Percentiles rank a stretch among this genome's conserved stretches.
Evolutionary conservation across 768 basidiomycete species (phyloP).

Genomic region (Lactarius deliciosus): DNA sequence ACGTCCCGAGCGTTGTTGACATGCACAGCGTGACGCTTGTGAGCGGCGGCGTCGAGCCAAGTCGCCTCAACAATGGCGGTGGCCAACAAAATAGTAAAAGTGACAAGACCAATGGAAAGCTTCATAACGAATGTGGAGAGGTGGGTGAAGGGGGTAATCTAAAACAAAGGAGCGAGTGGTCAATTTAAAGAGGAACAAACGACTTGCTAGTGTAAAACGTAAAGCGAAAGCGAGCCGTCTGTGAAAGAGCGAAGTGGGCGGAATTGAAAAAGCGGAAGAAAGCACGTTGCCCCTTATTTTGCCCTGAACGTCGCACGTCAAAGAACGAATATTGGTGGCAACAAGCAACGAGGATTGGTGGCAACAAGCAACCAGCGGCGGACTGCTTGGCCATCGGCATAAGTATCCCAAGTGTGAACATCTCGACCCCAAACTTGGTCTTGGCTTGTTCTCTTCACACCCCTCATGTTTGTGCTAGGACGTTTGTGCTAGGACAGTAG

Average conservation of each 20-base stretch:
- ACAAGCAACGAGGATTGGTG: background rate
- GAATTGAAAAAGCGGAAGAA: background rate
- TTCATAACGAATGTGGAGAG: slow-evolving; percentile 18
- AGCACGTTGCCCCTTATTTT: background rate
- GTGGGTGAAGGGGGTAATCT: background rate
- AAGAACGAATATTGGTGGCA: too few species aligned
- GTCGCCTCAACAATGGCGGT: slow-evolving; percentile 11
- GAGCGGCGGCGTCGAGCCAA: slow-evolving; percentile 1
- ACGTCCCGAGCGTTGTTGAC: background rate
- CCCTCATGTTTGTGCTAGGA: background rate
- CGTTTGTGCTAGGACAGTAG: background rate
- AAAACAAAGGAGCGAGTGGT: background rate
- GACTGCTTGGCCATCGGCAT: background rate
- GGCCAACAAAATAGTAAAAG: slow-evolving; percentile 15
- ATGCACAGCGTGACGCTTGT: background rate
- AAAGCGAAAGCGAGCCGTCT: background rate
- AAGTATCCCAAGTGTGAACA: background rate
- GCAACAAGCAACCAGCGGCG: background rate
- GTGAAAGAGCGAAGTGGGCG: background rate
- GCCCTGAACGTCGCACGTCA: too few species aligned
- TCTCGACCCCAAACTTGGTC: background rate
- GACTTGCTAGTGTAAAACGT: background rate
- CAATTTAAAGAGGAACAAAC: background rate
- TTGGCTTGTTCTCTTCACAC: background rate
- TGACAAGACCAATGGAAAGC: slow-evolving; percentile 7